Evolutionary conservation across 805 yeast genomes (phyloP).

Genomic region (Wickerhamiella slavikovae): DNA sequence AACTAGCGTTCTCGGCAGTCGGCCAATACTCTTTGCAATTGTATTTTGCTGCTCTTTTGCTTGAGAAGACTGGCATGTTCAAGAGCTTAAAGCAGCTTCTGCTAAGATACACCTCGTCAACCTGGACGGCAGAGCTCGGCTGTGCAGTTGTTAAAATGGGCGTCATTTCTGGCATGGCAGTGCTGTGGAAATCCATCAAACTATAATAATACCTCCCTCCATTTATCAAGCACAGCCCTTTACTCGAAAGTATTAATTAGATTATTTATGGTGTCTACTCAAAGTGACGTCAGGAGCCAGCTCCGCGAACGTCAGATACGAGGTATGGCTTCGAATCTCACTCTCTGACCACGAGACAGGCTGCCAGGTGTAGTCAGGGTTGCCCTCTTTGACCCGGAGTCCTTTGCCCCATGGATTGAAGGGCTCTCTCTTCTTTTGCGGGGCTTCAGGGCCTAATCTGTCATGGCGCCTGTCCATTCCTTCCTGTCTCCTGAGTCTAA

Average conservation of each 20-base stretch:
- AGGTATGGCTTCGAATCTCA: constrained; percentile 84
- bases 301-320: constrained; percentile 79
- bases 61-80: constrained; percentile 6
- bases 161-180: constrained; percentile 5
- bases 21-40: constrained; percentile 17
- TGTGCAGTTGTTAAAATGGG: constrained; percentile 6
- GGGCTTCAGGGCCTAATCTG: constrained; percentile 9
- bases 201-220: not conserved
- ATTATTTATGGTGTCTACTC: constrained; percentile 2
- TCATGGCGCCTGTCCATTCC: constrained; percentile 17
- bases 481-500: constrained; percentile 47
- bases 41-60: constrained; percentile 12
- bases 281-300: constrained; percentile 22
- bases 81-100: not conserved
- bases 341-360: constrained; percentile 67
- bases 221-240: not conserved
- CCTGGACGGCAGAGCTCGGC: constrained; percentile 4
- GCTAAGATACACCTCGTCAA: constrained; percentile 1
- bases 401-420: constrained; percentile 93
- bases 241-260: too few relatives aligned
- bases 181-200: not conserved
- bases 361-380: constrained; percentile 55
- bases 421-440: constrained; percentile 6
- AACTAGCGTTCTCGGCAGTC: constrained; percentile 9
- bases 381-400: constrained; percentile 70